Percentiles rank a stretch among this genome's conserved stretches.
These are phyloP conservation scores for Cyclotella baltica DNA, from an alignment of 108 stramenopile species.

Conservation along the genomic window DNA sequence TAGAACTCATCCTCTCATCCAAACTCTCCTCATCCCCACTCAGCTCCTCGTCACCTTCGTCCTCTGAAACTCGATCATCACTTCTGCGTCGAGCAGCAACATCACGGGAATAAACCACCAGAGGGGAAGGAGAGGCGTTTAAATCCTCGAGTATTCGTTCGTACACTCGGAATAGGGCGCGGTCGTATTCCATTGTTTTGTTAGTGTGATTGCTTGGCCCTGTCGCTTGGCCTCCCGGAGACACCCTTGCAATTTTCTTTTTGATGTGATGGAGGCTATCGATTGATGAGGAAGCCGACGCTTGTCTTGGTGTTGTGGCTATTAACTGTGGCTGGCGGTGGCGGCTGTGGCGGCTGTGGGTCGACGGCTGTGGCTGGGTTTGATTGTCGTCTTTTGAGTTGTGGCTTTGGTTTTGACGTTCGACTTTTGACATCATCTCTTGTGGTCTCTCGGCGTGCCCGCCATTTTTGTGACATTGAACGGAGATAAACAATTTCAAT, in stretches of 20 bases:
- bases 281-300: too few species aligned
- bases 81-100: not conserved
- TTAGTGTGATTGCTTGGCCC: not conserved
- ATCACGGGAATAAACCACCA: conserved; percentile 14
- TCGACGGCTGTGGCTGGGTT: not conserved
- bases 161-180: conserved; percentile 56
- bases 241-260: too few species aligned
- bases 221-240: not conserved
- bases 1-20: too few species aligned
- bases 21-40: too few species aligned
- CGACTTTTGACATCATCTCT: too few species aligned
- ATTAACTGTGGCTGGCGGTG: not conserved
- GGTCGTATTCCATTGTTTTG: conserved; percentile 34
- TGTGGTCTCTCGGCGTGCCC: too few species aligned
- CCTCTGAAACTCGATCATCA: not conserved
- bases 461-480: not conserved
- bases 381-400: not conserved
- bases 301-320: too few species aligned
- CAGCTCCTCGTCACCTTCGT: not conserved
- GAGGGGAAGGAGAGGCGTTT: conserved; percentile 44
- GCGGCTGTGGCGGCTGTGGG: not conserved
- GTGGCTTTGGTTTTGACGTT: not conserved
- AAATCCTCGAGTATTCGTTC: conserved; percentile 63
- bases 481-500: too few species aligned
- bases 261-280: too few species aligned